Evolutionary conservation across 768 basidiomycete genomes (phyloP).

Genomic region (Hypsizygus marmoreus): DNA sequence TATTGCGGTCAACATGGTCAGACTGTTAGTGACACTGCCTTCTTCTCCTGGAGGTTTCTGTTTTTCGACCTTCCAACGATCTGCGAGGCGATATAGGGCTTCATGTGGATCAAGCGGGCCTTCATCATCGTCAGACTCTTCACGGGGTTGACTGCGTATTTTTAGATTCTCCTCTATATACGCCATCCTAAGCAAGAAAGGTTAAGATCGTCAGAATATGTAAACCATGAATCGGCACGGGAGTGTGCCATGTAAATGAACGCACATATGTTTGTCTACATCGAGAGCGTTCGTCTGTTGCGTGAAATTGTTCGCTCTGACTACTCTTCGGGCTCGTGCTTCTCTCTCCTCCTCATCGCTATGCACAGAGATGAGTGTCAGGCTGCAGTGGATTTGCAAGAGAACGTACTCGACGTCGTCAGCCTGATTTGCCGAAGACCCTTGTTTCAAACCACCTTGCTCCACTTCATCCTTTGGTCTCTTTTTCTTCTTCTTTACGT

Average conservation of each 20-base stretch:
- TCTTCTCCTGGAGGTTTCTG: conserved; percentile 70
- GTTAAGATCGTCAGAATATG: not conserved
- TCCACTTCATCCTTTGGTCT: conserved; percentile 47
- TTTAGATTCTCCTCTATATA: conserved; percentile 95
- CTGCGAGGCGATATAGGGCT: conserved; percentile 73
- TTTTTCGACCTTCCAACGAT: conserved; percentile 63
- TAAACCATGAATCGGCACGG: not conserved
- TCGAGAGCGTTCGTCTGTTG: conserved; percentile 95
- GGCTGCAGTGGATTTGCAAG: not conserved
- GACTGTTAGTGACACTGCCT: conserved; percentile 89
- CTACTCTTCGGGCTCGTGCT: conserved; percentile 70
- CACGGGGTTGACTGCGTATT: conserved; percentile 60
- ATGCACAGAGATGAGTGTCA: conserved; percentile 1
- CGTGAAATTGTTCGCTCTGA: conserved; percentile 91
- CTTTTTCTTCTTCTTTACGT: conserved; percentile 71
- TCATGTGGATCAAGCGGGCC: conserved; percentile 71
- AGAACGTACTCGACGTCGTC: conserved; percentile 65
- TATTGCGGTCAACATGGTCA: conserved; percentile 96
- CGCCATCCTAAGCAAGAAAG: conserved; percentile 71
- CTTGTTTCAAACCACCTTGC: conserved; percentile 59
- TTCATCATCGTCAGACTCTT: conserved; percentile 44
- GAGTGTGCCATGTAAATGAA: conserved; percentile 16
- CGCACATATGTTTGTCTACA: conserved; percentile 98
- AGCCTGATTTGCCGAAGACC: conserved; percentile 30
- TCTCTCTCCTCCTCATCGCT: conserved; percentile 69